Evolutionary conservation across 352 stramenopile genomes (phyloP).

Genomic region (Phytophthora pini): DNA sequence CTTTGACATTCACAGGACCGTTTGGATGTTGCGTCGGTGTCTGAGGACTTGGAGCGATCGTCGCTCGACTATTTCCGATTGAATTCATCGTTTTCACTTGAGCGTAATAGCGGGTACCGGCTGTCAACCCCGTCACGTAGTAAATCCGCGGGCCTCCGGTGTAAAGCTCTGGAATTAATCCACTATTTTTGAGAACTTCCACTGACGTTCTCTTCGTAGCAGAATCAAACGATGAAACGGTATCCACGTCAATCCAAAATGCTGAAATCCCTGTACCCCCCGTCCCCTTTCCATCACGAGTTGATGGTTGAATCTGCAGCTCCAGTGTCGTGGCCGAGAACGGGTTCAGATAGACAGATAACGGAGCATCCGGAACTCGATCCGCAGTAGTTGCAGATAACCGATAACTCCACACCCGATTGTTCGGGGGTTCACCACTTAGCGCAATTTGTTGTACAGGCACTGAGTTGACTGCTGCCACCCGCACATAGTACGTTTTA

Average conservation of each 20-base stretch:
- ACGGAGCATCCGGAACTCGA: constrained; percentile 78
- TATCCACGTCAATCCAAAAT: constrained; percentile 78
- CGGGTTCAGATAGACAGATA: constrained; percentile 61
- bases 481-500: constrained; percentile 91
- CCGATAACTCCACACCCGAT: constrained; percentile 91
- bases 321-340: constrained; percentile 70
- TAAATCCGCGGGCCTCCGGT: constrained; percentile 62
- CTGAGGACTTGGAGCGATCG: constrained; percentile 60
- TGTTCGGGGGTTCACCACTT: constrained; percentile 79
- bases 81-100: constrained; percentile 81
- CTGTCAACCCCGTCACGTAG: constrained; percentile 70
- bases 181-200: constrained; percentile 28
- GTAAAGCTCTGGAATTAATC: constrained; percentile 59
- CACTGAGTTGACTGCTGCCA: constrained; percentile 92
- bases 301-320: constrained; percentile 77
- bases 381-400: constrained; percentile 80
- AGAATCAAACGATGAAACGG: constrained; percentile 75
- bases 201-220: constrained; percentile 49
- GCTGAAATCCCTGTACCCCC: constrained; percentile 47
- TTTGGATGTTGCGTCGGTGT: constrained; percentile 59
- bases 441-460: constrained; percentile 85
- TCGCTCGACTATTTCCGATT: constrained; percentile 71
- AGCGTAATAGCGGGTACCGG: constrained; percentile 84
- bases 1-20: constrained; percentile 61
- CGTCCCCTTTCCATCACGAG: constrained; percentile 62